A percentile compares a stretch with the other conserved stretches of the same genome.
Conservation (phyloP, 345 rosid species). For the Melaleuca alternifolia region DNA sequence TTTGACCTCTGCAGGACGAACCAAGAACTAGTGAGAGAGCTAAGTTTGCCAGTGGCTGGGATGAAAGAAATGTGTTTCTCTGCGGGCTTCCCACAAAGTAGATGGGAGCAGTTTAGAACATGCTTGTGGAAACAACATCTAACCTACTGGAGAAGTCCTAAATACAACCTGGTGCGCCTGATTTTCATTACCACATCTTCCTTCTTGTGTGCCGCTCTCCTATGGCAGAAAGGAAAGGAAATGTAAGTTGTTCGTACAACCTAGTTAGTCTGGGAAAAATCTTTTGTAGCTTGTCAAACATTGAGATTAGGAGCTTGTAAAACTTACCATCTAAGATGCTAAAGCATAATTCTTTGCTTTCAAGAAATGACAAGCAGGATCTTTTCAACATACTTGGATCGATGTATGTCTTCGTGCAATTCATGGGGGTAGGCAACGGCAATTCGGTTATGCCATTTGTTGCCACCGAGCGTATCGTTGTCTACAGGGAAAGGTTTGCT, state of each 20-base stretch:
- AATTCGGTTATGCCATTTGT: slow-evolving; percentile 8
- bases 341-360: neutral
- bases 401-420: neutral
- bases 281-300: neutral
- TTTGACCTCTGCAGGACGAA: neutral
- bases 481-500: slow-evolving; percentile 10
- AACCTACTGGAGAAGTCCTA: slow-evolving; percentile 58
- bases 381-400: slow-evolving; percentile 26
- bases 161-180: slow-evolving; percentile 35
- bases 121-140: slow-evolving; percentile 54
- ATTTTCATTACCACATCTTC: slow-evolving; percentile 7
- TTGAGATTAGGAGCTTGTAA: neutral
- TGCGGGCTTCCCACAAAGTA: slow-evolving; percentile 18
- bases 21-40: neutral
- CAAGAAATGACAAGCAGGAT: slow-evolving; percentile 38
- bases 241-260: slow-evolving; percentile 15
- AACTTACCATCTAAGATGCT: neutral
- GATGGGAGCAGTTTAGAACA: slow-evolving; percentile 36
- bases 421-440: slow-evolving; percentile 8
- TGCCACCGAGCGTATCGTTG: slow-evolving; percentile 1
- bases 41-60: slow-evolving; percentile 17
- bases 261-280: neutral
- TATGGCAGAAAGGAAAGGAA: slow-evolving; percentile 39
- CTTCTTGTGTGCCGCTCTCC: slow-evolving; percentile 28
- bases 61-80: slow-evolving; percentile 18